Base-by-base conservation (phyloP, 2,329 filamentous ascomycete species). In the Monosporascus cannonballus region DNA sequence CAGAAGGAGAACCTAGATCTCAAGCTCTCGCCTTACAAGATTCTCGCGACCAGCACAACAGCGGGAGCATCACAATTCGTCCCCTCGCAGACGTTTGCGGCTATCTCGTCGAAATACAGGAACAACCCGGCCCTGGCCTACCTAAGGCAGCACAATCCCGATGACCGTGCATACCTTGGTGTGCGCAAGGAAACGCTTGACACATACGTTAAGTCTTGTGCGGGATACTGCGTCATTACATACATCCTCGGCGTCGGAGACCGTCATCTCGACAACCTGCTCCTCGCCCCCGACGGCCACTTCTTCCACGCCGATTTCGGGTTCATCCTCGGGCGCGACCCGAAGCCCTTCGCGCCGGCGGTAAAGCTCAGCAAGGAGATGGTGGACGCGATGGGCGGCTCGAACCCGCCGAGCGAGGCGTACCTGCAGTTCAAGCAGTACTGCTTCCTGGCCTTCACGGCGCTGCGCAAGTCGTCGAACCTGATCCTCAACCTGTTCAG, bases 281-380 rank as follows among this genome's bases (percentile, higher is more conserved):
- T 99, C 25, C 83, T 99, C 5, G 84, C 91, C 0, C 92, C 94
- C 1, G 87, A 92, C 60, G 94, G 85, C 0, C 90, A 95, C 70
- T 99, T 99, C 76, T 96, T 99, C 79, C 94, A 99, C 68, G 92
- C 93, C 30, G 94, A 99, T 69, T 99, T 99, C 64, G 94, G 95
- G 42, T 99, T 96, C 71, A 99, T 99, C 56, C 86, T 99, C 1
- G 94, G 94, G 18, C 89, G 94, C 41, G 94, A 99, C 61, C 94
- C 94, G 0, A 99, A 99, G 67, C 94, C 94, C 0, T 97, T 99
- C 66, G 93, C 94, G 0, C 94, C 94, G 0, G 85, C 93, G 50
- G 96, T 99, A 86, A 99, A 99, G 70, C 83, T 99, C 8, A 93
- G 88, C 66, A 93, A 92, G 62, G 93, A 99, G 67, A 99, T 99